Evolutionary conservation across 225 moss, liverwort and hornwort genomes (phyloP).

Genomic region (Polytrichum formosum): DNA sequence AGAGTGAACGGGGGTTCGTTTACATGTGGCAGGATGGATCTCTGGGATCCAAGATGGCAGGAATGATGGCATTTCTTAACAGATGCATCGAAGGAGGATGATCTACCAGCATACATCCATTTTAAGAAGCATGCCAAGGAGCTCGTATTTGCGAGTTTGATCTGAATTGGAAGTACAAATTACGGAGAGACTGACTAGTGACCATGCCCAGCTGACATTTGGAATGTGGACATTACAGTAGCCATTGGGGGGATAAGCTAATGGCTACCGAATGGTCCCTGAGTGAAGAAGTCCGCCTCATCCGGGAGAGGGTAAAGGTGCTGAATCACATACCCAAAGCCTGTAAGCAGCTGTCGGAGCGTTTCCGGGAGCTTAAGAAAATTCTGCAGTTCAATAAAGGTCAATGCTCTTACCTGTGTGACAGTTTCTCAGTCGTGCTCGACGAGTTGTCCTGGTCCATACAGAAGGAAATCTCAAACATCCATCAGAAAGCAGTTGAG

Average conservation of each 20-base stretch:
- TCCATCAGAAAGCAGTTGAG: conserved; percentile 40
- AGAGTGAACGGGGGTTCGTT: too few relatives aligned
- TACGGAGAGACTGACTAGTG: too few relatives aligned
- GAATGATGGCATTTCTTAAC: too few relatives aligned
- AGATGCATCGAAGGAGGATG: too few relatives aligned
- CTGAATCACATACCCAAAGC: conserved; percentile 39
- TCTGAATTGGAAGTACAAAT: too few relatives aligned
- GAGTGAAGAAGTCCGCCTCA: conserved; percentile 30
- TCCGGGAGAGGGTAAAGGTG: conserved; percentile 43
- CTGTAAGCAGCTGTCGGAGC: conserved; percentile 36
- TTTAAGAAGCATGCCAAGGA: too few relatives aligned
- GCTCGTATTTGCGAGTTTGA: too few relatives aligned
- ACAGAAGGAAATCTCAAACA: conserved; percentile 44
- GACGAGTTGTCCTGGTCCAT: conserved; percentile 45
- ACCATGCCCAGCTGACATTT: neutral
- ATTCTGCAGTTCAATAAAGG: conserved; percentile 38
- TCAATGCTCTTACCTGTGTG: conserved; percentile 42
- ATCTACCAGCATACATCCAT: too few relatives aligned
- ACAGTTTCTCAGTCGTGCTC: conserved; percentile 45
- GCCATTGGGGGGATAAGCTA: neutral
- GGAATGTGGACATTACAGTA: neutral
- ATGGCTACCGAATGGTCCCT: conserved; percentile 36
- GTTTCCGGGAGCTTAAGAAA: conserved; percentile 43
- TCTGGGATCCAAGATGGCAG: too few relatives aligned
- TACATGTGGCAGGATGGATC: too few relatives aligned